Evolutionary conservation across 352 stramenopile species (phyloP).

Genomic region (Globisporangium iwayamae): DNA sequence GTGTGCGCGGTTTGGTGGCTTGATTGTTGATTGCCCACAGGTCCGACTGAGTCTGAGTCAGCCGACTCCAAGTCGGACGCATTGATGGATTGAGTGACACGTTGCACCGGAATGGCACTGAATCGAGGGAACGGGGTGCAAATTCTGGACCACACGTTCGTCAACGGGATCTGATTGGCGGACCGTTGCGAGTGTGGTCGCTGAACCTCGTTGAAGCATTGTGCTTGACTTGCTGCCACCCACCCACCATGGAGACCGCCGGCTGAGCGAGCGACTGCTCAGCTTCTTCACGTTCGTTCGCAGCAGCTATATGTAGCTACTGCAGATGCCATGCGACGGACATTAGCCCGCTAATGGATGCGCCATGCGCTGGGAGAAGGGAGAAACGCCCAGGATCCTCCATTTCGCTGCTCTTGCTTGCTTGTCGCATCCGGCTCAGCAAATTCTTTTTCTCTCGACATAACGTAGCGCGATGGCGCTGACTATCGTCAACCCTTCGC

Average conservation of each 20-base stretch:
- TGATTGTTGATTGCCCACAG: neutral
- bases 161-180: constrained; percentile 1
- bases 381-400: neutral
- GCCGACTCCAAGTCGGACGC: neutral
- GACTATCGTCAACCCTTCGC: too few relatives aligned
- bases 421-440: neutral
- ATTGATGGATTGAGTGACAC: neutral
- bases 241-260: too few relatives aligned
- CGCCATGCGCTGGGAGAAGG: constrained; percentile 1
- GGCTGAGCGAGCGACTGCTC: too few relatives aligned
- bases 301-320: neutral
- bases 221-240: neutral
- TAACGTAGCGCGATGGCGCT: neutral
- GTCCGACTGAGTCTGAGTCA: neutral
- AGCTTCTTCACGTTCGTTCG: neutral
- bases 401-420: neutral
- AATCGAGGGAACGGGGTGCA: neutral
- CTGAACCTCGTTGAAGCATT: neutral
- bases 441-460: neutral
- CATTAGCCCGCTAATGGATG: too few relatives aligned
- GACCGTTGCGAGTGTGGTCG: neutral
- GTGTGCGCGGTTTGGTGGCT: neutral
- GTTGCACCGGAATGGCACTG: neutral
- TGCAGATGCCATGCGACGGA: neutral
- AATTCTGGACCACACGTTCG: constrained; percentile 2